A percentile compares a stretch with the other conserved stretches of the same genome.
Evolutionary conservation across 78 protist genomes (phyloP).

Genomic region (Dictyostelium intermedium): DNA sequence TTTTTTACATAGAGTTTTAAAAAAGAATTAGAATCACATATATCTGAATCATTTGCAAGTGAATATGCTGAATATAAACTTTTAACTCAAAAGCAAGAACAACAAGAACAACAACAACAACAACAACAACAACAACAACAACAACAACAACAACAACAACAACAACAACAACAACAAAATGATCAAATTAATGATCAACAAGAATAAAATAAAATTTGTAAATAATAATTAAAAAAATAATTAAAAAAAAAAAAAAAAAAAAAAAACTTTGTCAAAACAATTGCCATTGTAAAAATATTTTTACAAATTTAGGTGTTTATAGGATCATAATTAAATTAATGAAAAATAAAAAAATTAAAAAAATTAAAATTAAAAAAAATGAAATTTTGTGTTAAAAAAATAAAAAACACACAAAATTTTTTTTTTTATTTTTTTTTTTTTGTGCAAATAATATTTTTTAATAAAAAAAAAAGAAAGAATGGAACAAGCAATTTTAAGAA

Average conservation of each 20-base stretch:
- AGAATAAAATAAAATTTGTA: background rate
- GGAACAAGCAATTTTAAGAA: constrained; percentile 52
- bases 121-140: no score
- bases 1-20: constrained; percentile 16
- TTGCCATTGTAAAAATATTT: no score
- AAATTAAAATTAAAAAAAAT: background rate
- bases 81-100: background rate
- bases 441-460: background rate
- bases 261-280: background rate
- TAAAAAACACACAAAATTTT: background rate
- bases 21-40: constrained; percentile 35
- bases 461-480: background rate
- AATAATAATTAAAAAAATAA: no score
- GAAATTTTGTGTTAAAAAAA: background rate
- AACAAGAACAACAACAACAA: background rate
- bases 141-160: background rate
- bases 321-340: no score
- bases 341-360: no score
- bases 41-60: constrained; percentile 26
- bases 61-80: constrained; percentile 42
- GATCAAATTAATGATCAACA: background rate
- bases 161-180: background rate
- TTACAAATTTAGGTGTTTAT: no score
- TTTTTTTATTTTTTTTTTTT: no score
- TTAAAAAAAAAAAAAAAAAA: no score